Evolutionary conservation across 2,329 filamentous ascomycete species (phyloP), one percentile per base, ranked within the genome.

Genomic region (Pestalotiopsis sp.): DNA sequence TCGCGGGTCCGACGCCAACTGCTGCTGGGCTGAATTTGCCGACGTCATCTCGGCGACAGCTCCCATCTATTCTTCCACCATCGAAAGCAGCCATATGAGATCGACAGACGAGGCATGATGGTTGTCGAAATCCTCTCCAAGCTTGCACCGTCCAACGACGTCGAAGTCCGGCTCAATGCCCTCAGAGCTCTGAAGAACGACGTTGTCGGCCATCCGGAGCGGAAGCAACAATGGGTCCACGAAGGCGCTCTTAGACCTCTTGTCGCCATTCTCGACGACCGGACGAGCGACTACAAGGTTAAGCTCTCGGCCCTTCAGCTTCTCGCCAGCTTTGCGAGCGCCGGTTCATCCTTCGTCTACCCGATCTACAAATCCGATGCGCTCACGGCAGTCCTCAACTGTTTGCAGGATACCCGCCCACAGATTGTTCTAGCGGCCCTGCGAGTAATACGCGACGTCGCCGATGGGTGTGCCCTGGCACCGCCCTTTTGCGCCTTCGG

Each of bases 101-200:
- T 52, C 14, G n/a, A 59, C 59, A 62, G 7, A 23, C 61, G 27
- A 23, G 20, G 14, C 38, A 66, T 38, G 11, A 70, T 70, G 68
- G 66, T 63, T 4, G 31, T 68, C 61, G 66, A 70, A 25, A 31
- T 66, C 9, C 38, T 66, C 20, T 41, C 66, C 57, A 66, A 64
- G 45, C 68, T 70, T 12, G 20, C 31, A 2, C 62, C 56, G 36
- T 14, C 14, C 23, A 52, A 45, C 11, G 84, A 82, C 71, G 84
- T 81, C 45, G 78, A 80, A 25, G 87, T 90, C 71, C 87, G 88
- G 74, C 82, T 88, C 56, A 82, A 85, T 31, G 88, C 90, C 64
- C 85, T 98, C 59, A 89, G 91, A 72, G 84, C 86, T 57, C 83
- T 99, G 38, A 98, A 97, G 83, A 96, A 97, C 80, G 92, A 96